Evolutionary conservation across 23 red algal genomes (phyloP).

Genomic region (Gracilaria domingensis): DNA sequence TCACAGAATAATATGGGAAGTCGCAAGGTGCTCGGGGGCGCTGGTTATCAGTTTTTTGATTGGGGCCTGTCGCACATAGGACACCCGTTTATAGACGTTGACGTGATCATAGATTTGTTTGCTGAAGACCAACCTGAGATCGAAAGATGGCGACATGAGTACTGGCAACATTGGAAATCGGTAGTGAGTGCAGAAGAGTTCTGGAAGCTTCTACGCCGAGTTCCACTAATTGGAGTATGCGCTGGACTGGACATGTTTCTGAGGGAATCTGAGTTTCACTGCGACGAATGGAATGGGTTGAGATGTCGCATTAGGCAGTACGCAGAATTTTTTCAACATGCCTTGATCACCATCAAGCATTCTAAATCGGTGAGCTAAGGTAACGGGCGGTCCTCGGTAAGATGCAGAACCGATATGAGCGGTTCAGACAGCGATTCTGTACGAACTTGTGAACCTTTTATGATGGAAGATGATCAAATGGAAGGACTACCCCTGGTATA

Average conservation of each 20-base stretch:
- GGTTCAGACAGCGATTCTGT: too few species aligned
- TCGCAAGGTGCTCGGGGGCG: background rate
- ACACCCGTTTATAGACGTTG: background rate
- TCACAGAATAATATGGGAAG: background rate
- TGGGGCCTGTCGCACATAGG: conserved; percentile 2
- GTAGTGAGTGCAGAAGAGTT: background rate
- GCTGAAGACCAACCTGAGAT: background rate
- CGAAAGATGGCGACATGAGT: background rate
- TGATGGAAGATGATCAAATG: too few species aligned
- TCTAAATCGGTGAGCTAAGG: background rate
- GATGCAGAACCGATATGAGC: too few species aligned
- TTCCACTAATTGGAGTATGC: background rate
- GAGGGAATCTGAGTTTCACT: background rate
- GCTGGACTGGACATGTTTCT: background rate
- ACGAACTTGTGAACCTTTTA: too few species aligned
- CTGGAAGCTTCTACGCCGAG: background rate
- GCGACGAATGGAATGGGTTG: background rate
- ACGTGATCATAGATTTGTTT: conserved; percentile 19
- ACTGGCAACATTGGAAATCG: background rate
- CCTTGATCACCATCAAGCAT: background rate
- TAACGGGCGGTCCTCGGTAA: background rate
- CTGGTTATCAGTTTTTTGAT: conserved; percentile 15
- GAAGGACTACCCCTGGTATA: too few species aligned
- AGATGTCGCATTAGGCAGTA: background rate
- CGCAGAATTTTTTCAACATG: background rate